Conservation (phyloP, 2,329 filamentous ascomycete genomes). For the Penicillium sp. region DNA sequence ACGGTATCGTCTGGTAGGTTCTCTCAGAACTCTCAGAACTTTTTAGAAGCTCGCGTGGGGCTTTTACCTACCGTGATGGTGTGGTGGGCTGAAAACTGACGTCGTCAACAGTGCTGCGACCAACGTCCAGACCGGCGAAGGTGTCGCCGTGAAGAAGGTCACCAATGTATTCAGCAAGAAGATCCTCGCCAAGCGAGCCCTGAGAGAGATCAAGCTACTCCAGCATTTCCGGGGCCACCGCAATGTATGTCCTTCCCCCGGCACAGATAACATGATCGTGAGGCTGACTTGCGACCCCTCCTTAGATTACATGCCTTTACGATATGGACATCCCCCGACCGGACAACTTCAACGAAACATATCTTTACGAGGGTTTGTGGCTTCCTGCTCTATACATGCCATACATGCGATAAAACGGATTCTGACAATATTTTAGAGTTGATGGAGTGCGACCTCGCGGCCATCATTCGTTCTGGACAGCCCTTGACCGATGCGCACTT, state of each 20-base stretch:
- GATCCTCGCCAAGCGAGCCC: constrained; percentile 94
- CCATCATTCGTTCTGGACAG: constrained; percentile 96
- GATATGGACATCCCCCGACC: constrained; percentile 99
- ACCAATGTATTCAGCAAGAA: constrained; percentile 99
- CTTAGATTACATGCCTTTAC: constrained; percentile 94
- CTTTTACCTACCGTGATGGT: not conserved
- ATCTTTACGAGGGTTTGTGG: constrained; percentile 87
- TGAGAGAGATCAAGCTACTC: constrained; percentile 97
- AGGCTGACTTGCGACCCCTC: constrained; percentile 38
- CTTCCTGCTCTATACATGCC: not conserved
- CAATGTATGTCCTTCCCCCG: constrained; percentile 60
- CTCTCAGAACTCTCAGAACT: not conserved
- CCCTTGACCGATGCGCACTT: constrained; percentile 98
- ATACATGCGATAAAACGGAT: not conserved
- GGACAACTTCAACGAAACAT: constrained; percentile 98
- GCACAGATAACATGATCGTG: not conserved
- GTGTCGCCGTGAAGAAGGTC: constrained; percentile 98
- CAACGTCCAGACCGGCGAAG: constrained; percentile 86
- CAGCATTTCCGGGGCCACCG: constrained; percentile 94
- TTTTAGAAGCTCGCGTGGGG: not conserved
- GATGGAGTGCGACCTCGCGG: constrained; percentile 98
- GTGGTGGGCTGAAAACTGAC: not conserved
- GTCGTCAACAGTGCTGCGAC: constrained; percentile 71
- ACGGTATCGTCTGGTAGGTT: constrained; percentile 93
- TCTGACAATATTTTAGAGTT: constrained; percentile 63